Percentiles rank a stretch among this genome's conserved stretches.
These are phyloP conservation scores for Phytophthora hybrid DNA, from an alignment of 352 stramenopile species.

Conservation along the genomic window DNA sequence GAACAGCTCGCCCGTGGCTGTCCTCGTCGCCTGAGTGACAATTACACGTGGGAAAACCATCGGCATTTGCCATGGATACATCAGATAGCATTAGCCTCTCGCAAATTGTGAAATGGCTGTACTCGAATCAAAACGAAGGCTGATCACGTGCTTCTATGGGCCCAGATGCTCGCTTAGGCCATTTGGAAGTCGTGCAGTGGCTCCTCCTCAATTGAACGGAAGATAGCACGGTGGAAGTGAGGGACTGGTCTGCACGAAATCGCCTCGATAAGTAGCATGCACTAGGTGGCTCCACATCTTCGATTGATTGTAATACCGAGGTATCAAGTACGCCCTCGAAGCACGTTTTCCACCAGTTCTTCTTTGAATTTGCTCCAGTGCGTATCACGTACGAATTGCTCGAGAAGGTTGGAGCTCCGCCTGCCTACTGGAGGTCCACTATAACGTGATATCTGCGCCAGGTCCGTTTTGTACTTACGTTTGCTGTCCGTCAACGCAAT, in stretches of 20 bases:
- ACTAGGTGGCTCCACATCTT: too few species aligned
- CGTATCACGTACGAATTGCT: conserved; percentile 34
- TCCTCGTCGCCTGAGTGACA: too few species aligned
- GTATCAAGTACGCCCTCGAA: conserved; percentile 23
- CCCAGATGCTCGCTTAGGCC: conserved; percentile 5
- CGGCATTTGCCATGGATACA: too few species aligned
- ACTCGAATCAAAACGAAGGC: too few species aligned
- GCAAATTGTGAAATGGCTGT: too few species aligned
- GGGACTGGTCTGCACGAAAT: conserved; percentile 14
- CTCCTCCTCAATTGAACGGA: conserved; percentile 3
- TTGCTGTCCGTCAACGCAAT: conserved; percentile 27
- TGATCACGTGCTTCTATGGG: not conserved
- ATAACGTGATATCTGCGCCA: not conserved
- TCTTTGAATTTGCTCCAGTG: conserved; percentile 49
- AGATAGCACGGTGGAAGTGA: conserved; percentile 11
- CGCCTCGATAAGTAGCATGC: not conserved
- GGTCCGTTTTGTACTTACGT: conserved; percentile 2
- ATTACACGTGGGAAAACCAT: too few species aligned
- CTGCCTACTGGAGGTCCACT: conserved; percentile 4
- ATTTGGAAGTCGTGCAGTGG: conserved; percentile 23
- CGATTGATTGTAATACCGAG: not conserved
- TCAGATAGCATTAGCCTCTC: too few species aligned
- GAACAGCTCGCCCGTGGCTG: too few species aligned
- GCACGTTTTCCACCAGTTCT: conserved; percentile 39
- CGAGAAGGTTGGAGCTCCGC: conserved; percentile 34